Conservation (phyloP, 192 early-diverging fungal species). For the Cetraspora pellucida region DNA sequence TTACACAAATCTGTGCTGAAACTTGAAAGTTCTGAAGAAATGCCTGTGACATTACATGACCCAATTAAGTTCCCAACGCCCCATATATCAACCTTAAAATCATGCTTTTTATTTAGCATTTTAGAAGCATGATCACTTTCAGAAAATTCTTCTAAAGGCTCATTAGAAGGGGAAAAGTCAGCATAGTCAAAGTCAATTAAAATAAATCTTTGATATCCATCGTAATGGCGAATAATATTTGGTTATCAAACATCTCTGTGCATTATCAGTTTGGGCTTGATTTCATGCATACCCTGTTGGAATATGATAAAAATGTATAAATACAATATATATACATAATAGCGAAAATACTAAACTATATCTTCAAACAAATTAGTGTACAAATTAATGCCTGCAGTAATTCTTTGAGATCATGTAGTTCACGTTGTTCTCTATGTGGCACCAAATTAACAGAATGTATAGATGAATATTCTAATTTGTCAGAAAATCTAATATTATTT, state of each 20-base stretch:
- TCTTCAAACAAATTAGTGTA: slow-evolving; percentile 6
- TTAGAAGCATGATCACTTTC: slow-evolving; percentile 8
- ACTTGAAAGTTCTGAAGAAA: slow-evolving; percentile 2
- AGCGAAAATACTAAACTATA: not conserved
- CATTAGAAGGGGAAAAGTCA: not conserved
- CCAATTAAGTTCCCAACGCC: not conserved
- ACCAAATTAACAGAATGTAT: not conserved
- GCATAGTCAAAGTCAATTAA: not conserved
- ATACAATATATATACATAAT: not conserved
- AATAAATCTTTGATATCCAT: not conserved
- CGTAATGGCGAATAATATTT: not conserved
- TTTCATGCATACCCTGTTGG: not conserved
- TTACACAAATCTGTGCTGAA: not conserved
- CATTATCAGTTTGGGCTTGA: not conserved
- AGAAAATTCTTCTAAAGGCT: slow-evolving; percentile 18
- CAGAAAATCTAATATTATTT: not conserved
- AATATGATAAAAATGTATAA: not conserved
- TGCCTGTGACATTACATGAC: not conserved
- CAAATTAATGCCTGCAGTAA: slow-evolving; percentile 20
- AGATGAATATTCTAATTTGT: not conserved
- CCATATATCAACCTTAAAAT: slow-evolving; percentile 22
- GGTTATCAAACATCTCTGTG: slow-evolving; percentile 16
- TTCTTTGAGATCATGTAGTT: slow-evolving; percentile 3
- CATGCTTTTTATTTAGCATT: slow-evolving; percentile 1
- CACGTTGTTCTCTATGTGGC: not conserved